Evolutionary conservation across 768 basidiomycete genomes (phyloP).

Genomic region (Amanita phalloides): DNA sequence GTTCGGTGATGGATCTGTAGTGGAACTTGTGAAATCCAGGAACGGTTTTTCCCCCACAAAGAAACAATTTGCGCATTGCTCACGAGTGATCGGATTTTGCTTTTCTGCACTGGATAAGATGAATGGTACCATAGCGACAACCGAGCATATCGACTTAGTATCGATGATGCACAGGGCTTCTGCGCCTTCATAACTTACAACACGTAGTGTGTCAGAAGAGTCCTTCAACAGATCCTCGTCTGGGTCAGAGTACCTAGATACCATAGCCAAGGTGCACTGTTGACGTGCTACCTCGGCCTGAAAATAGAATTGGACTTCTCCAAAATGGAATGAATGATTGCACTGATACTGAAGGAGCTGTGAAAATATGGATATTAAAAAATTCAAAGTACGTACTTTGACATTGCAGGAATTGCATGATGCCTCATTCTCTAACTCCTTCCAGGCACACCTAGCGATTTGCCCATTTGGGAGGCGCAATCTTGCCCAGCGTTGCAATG

Average conservation of each 20-base stretch:
- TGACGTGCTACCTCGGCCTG: not conserved
- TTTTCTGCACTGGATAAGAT: not conserved
- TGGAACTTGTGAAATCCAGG: no score
- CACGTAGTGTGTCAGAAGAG: not conserved
- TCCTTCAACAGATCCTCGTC: not conserved
- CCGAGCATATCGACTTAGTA: not conserved
- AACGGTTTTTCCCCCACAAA: no score
- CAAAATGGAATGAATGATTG: not conserved
- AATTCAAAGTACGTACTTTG: conserved; percentile 3
- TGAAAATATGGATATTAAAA: not conserved
- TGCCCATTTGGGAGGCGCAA: conserved; percentile 13
- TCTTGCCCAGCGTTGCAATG: conserved; percentile 10
- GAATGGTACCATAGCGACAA: conserved; percentile 9
- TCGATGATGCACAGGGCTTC: not conserved
- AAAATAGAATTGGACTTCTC: conserved; percentile 1
- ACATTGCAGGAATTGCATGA: conserved; percentile 5
- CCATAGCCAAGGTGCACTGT: not conserved
- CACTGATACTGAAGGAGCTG: not conserved
- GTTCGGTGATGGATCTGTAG: not conserved
- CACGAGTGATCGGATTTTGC: not conserved
- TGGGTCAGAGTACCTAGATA: conserved; percentile 3
- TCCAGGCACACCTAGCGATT: conserved; percentile 11
- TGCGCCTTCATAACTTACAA: not conserved
- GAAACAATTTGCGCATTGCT: no score
- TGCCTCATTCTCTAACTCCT: conserved; percentile 4